Evolutionary conservation across 805 yeast genomes (phyloP), one percentile per base, ranked within the genome.

Genomic region (Millerago galiae): DNA sequence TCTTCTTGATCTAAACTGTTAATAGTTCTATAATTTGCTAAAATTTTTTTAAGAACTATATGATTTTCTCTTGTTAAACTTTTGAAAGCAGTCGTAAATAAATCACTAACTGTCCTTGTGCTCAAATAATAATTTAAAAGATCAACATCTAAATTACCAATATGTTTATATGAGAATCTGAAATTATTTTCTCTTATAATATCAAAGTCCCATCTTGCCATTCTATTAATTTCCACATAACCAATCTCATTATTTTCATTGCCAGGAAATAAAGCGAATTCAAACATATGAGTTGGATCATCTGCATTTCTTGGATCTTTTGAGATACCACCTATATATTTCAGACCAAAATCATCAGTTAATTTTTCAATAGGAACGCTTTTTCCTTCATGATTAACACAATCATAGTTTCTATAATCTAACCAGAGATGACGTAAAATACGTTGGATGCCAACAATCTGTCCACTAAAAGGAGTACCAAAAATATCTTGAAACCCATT

Each of bases 221-320:
- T 28, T 15, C 39, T 38, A 18, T 38, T 37, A 13, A 42, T 17
- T 7, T 37, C 38, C 13, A 30, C 45, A 15, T 33, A 34, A 11
- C 45, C 45, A 35, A 42, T 38, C 17, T 42, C 45, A 14, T 31
- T 34, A 14, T 24, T 18, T 5, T 21, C n/a, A n/a, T 33, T 42
- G 14, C 45, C 45, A n/a, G 41, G 41, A 28, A 38, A 42, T 16
- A 38, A 17, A n/a, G 45, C 45, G 16, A 34, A 35, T 13, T 42
- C 45, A 25, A 14, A 42, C 21, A 12, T 12, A 30, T 38, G 38
- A 11, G 14, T 14, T 7, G 24, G 6, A 27, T 42, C 45, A 14
- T 18, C 38, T 5, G 15, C 31, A 1, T 27, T 18, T 2, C 13
- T 17, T 1, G 45, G 45, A 35, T 42, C 40, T 8, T 10, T 7